Conservation (phyloP, 441 rosid species). For the Euphorbia corollata region DNA sequence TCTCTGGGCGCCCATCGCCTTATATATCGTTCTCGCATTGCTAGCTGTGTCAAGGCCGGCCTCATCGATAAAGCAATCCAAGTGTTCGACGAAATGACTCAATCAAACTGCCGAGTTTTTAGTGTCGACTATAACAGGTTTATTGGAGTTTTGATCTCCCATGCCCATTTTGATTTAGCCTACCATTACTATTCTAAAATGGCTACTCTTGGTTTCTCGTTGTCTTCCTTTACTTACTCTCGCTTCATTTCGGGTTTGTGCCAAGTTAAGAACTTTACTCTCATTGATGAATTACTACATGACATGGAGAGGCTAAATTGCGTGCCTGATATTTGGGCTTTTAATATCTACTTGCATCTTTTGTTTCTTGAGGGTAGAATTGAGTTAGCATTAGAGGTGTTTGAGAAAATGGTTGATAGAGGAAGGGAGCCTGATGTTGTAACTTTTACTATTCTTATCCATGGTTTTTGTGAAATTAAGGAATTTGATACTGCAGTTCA, state of each 20-base stretch:
- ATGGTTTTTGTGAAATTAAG: conserved; percentile 52
- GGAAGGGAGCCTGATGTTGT: conserved; percentile 81
- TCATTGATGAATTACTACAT: conserved; percentile 44
- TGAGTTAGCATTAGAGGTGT: conserved; percentile 53
- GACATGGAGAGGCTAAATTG: conserved; percentile 66
- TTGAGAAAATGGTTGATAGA: conserved; percentile 39
- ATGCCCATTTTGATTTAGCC: conserved; percentile 52
- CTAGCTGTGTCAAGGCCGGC: conserved; percentile 55
- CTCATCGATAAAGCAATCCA: conserved; percentile 62
- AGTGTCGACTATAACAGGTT: conserved; percentile 75
- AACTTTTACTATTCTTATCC: conserved; percentile 61
- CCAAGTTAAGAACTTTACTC: conserved; percentile 39
- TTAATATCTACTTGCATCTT: conserved; percentile 59
- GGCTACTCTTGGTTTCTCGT: conserved; percentile 61
- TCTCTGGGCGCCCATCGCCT: conserved; percentile 83
- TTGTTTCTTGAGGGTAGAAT: conserved; percentile 47
- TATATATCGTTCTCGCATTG: conserved; percentile 62
- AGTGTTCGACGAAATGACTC: conserved; percentile 86
- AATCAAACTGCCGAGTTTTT: conserved; percentile 62
- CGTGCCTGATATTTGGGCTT: conserved; percentile 75
- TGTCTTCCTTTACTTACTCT: conserved; percentile 74
- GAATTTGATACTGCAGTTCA: conserved; percentile 45
- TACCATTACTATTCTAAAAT: conserved; percentile 51
- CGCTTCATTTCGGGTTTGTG: conserved; percentile 85
- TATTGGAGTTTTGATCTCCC: conserved; percentile 63